Conservation (phyloP, 345 rosid genomes). For the Populus alba region DNA sequence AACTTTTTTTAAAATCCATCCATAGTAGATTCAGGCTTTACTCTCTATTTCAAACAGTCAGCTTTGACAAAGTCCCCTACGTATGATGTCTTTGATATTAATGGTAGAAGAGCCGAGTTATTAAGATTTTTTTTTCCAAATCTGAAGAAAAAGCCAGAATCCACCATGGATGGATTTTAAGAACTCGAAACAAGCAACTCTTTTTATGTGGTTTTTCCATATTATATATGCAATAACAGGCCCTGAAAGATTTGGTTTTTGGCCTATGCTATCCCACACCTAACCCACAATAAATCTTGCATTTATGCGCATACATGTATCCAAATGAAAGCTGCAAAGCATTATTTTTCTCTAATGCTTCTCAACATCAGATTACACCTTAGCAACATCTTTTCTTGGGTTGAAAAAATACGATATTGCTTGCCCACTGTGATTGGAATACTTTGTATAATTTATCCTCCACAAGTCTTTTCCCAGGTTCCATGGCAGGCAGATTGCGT, state of each 20-base stretch:
- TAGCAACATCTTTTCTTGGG: neutral
- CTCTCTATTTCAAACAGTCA: no score
- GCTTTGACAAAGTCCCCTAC: no score
- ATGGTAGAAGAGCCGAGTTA: no score
- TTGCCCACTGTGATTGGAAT: neutral
- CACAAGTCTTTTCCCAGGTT: neutral
- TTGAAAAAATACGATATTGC: neutral
- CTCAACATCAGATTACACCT: conserved; percentile 10
- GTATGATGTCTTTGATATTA: no score
- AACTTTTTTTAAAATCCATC: no score
- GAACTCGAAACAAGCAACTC: neutral
- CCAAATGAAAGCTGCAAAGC: neutral
- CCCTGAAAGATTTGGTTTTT: neutral
- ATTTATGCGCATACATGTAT: neutral
- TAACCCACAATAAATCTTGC: neutral
- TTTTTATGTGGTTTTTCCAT: no score
- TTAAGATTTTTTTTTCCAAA: no score
- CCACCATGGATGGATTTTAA: neutral
- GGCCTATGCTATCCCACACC: neutral
- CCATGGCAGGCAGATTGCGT: neutral
- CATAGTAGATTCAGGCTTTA: no score
- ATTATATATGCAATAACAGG: neutral
- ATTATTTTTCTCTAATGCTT: conserved; percentile 2
- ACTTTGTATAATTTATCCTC: neutral
- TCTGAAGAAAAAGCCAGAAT: neutral